Base-by-base conservation (phyloP, 495 filamentous ascomycete species). In the Choiromyces venosus region DNA sequence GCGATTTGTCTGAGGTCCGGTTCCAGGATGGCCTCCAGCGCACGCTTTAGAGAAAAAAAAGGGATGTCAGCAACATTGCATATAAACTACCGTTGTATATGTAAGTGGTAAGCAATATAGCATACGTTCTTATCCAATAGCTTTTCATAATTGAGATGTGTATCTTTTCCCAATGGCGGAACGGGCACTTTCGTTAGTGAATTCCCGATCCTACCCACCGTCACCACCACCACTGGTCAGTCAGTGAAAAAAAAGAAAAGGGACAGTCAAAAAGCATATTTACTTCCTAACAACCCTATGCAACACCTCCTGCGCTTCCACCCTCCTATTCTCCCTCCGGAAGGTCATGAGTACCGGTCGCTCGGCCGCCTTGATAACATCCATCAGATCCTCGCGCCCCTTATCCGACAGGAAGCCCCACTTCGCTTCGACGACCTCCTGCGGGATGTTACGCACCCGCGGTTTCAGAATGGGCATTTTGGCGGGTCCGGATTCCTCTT, bases 1-100 rank as follows among this genome's bases (percentile, higher is more conserved):
- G 75, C 79, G 46, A 79, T 80, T 46, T 78, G 71, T 19, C 75
- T 64, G 36, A 81, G 70, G n/a, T 78, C 76, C 8, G 79, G 78
- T 9, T 72, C 78, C 19, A 81, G 66, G n/a, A 72, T 66, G 37
- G 70, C 71, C 71, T 81, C 78, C 33, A 75, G 70, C 25, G 71
- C 78, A 52, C 75, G 69, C 75, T 77, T 70, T n/a, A n/a, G n/a
- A n/a, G n/a, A n/a, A n/a, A n/a, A n/a, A n/a, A n/a, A 39, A 37
- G 16, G 42, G 40, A 35, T 14, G 42, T 77, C 56, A 77, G 66
- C 52, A 61, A 61, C 52, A 14, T 56, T 14, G 44, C 44, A n/a
- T 46, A n/a, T 46, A n/a, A 4, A 29, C 10, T 61, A 1, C 2
- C 4, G 25, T n/a, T 14, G 25, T 61, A 18, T 33, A 61, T 16